phyloP scores from a whole-genome alignment of 2,329 filamentous ascomycete species.

The Epichloe sibirici region DNA sequence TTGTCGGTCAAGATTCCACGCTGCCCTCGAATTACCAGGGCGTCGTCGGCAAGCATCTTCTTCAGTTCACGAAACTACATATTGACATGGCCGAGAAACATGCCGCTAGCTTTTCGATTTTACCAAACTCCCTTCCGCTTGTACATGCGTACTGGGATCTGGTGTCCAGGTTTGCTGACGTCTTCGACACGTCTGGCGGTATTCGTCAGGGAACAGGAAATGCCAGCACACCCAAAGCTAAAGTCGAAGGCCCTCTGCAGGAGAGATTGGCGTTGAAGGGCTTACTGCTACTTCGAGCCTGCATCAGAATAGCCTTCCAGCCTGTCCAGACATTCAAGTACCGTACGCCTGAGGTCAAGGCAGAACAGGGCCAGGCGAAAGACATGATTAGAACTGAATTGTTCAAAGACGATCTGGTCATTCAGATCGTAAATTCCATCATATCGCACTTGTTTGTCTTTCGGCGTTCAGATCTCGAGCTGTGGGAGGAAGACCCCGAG shows the following conservation, averaged over 20 bases:
- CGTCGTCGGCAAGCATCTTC: constrained; percentile 68
- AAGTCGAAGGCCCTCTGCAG: constrained; percentile 48
- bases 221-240: constrained; percentile 30
- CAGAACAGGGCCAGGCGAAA: constrained; percentile 61
- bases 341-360: constrained; percentile 58
- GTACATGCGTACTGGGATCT: constrained; percentile 78
- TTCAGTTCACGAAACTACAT: constrained; percentile 88
- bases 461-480: constrained; percentile 68
- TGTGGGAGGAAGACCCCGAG: constrained; percentile 90
- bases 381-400: constrained; percentile 59
- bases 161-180: constrained; percentile 62
- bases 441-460: constrained; percentile 86
- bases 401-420: constrained; percentile 63
- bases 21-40: constrained; percentile 42
- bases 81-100: constrained; percentile 72
- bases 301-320: constrained; percentile 73
- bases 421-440: constrained; percentile 71
- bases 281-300: constrained; percentile 68
- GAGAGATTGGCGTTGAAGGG: constrained; percentile 78
- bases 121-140: constrained; percentile 69
- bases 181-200: constrained; percentile 51
- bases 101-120: constrained; percentile 67
- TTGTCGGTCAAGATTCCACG: constrained; percentile 44
- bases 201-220: constrained; percentile 33
- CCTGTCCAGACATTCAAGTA: constrained; percentile 77